Percentiles rank a stretch among this genome's conserved stretches.
These are phyloP conservation scores for Linderina pennispora DNA, from an alignment of 192 early-diverging fungal genomes.

Conservation along the genomic window DNA sequence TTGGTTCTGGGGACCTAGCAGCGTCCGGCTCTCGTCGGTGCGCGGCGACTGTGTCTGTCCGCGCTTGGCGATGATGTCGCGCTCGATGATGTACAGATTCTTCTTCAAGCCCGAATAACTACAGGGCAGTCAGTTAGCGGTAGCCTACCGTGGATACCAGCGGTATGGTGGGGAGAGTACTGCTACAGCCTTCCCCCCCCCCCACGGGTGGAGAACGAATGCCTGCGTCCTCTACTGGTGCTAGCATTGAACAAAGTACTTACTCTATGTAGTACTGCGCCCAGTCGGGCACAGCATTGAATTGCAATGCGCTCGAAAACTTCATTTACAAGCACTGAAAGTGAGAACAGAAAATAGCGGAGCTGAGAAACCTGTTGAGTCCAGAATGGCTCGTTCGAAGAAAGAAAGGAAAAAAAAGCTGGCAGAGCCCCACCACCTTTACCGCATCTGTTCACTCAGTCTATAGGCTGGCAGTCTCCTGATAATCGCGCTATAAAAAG, in stretches of 20 bases:
- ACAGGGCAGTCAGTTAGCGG: no score
- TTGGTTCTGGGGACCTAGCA: conserved; percentile 28
- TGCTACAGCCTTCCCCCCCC: no score
- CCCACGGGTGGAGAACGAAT: no score
- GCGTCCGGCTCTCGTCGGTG: conserved; percentile 23
- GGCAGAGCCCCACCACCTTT: no score
- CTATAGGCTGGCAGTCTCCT: no score
- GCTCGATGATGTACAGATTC: conserved; percentile 70
- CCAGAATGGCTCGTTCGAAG: no score
- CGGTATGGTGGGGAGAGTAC: no score
- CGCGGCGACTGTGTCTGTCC: not conserved
- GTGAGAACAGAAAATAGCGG: not conserved
- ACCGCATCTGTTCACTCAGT: no score
- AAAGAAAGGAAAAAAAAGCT: conserved; percentile 1
- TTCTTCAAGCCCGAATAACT: conserved; percentile 70
- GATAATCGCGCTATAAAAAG: no score
- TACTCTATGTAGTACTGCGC: conserved; percentile 74
- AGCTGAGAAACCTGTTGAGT: not conserved
- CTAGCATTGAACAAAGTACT: no score
- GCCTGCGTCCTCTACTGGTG: no score
- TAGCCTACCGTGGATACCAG: no score
- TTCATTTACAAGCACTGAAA: conserved; percentile 58
- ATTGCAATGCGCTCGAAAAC: conserved; percentile 86
- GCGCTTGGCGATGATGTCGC: conserved; percentile 40
- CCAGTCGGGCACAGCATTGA: conserved; percentile 89